Base-by-base conservation (phyloP, 176 grass and related monocot species). In the Rhynchospora pubera region DNA sequence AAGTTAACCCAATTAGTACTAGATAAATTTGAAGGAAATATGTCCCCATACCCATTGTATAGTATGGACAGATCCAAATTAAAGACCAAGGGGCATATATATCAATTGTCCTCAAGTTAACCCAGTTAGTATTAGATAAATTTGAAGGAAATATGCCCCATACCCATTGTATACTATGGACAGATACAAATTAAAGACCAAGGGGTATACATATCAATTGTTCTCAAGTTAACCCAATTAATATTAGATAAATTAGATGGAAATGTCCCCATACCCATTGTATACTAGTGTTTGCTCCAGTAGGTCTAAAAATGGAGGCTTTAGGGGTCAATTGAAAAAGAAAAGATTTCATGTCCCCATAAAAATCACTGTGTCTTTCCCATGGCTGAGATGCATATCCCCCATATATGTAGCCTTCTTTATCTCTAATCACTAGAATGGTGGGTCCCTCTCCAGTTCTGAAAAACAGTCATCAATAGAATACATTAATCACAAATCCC, bases 261-360 rank as follows among this genome's bases (percentile, higher is more conserved):
- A 52, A 76, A 71, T 86, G 48, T 53, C 79, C 34, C 34, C 34
- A 28, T 39, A 39, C 34, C 96, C 96, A 98, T 90, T 98, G 96
- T 66, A 98, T 74, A 84, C 91, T 94, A 67, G 58, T 88, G 84
- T 98, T 98, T 76, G 79, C 96, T 76, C 96, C 92, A 46, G 92
- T 94, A 85, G 96, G 96, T 32, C 89, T 87, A 57, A 89, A 98
- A 85, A 93, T 91, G 65, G 91, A 94, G 6, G 92, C 83, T 87
- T 88, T 58, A 59, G 92, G 96, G 75, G 88, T 87, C 63, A 94
- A 84, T 83, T 98, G 91, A 89, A 93, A 98, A 51, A 98, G 87
- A 86, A 93, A 98, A 47, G 89, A 93, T 88, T 93, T 98, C 96
- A 98, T 91, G 82, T 93, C 92, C 75, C 92, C 96, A 78, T 95